Percentiles rank a stretch among this genome's conserved stretches.
These are phyloP conservation scores for Piromyces sp. DNA, from an alignment of 192 early-diverging fungal species.

Conservation along the genomic window DNA sequence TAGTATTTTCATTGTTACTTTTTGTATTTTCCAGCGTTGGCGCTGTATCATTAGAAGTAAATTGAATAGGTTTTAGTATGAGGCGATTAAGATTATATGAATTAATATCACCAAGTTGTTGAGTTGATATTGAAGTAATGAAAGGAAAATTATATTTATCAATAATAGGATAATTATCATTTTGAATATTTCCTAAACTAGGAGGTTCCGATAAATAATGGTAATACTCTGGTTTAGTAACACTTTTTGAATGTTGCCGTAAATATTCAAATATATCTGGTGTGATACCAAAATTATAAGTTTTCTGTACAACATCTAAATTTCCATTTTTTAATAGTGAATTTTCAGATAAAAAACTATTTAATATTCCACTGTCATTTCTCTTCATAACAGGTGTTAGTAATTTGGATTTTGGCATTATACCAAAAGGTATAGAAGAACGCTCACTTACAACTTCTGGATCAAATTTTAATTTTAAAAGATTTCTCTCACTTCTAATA, in stretches of 20 bases:
- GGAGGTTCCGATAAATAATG: background rate
- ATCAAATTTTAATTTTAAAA: background rate
- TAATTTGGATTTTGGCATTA: background rate
- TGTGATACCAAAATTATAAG: background rate
- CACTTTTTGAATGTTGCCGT: background rate
- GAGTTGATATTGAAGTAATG: background rate
- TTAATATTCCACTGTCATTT: background rate
- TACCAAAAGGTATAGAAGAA: background rate
- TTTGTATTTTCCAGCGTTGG: background rate
- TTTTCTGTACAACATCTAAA: background rate
- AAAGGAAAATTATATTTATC: background rate
- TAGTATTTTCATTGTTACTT: background rate
- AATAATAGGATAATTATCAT: background rate
- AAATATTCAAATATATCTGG: background rate
- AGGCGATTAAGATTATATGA: background rate
- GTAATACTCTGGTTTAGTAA: background rate
- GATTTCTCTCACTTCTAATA: background rate
- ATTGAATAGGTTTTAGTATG: background rate
- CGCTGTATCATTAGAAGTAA: too few relatives aligned
- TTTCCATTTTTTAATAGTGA: background rate
- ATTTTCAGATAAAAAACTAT: background rate
- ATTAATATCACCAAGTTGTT: background rate
- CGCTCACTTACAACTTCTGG: background rate
- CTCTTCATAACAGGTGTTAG: background rate
- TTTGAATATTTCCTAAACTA: too few relatives aligned